Evolutionary conservation across 2,329 filamentous ascomycete genomes (phyloP).

Genomic region (Claviceps humidiphila): DNA sequence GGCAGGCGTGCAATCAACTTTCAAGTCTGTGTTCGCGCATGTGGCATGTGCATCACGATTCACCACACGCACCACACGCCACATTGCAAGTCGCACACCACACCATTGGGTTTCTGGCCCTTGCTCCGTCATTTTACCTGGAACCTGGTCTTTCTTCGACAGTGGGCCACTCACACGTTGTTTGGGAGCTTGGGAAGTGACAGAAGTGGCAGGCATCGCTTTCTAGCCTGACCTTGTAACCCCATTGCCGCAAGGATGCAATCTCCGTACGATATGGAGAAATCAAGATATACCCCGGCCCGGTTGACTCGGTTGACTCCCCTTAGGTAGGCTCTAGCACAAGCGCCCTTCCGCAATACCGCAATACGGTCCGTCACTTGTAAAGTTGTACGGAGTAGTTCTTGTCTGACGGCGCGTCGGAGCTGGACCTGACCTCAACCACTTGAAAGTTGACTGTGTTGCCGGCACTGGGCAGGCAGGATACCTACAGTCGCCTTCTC

Average conservation of each 20-base stretch:
- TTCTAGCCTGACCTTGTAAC: not conserved
- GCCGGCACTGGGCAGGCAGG: not conserved
- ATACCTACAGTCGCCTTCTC: slow-evolving; percentile 11
- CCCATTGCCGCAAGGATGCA: not conserved
- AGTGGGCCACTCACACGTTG: not conserved
- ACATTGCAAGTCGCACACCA: slow-evolving; percentile 4
- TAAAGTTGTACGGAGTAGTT: not conserved
- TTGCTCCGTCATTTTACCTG: not conserved
- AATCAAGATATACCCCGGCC: slow-evolving; percentile 5
- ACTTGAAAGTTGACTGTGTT: not conserved
- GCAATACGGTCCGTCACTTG: too few relatives aligned
- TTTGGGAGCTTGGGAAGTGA: not conserved
- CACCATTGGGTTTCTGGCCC: slow-evolving; percentile 7
- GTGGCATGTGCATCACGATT: too few relatives aligned
- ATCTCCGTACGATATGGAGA: slow-evolving; percentile 5
- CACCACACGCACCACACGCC: too few relatives aligned
- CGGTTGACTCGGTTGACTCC: not conserved
- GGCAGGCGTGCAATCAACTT: too few relatives aligned
- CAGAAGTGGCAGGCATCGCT: too few relatives aligned
- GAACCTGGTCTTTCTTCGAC: not conserved
- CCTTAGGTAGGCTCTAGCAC: not conserved
- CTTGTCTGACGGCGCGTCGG: slow-evolving; percentile 3
- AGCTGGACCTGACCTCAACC: not conserved
- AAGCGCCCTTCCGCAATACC: not conserved
- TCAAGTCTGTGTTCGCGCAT: too few relatives aligned